Conservation (phyloP, 176 grass and related monocot species). For the Dactylis glomerata region DNA sequence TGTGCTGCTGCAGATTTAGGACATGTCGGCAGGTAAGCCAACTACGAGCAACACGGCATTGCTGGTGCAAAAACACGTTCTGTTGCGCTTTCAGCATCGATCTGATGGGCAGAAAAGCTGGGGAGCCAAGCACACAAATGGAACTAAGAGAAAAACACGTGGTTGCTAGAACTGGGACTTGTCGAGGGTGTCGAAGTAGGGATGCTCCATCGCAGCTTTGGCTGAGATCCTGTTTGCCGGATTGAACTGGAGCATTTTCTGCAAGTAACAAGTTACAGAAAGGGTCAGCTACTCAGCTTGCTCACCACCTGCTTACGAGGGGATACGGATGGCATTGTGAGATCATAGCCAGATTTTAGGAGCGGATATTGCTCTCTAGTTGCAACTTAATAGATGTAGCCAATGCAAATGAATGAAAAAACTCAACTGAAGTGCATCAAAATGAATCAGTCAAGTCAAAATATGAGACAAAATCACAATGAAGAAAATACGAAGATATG, state of each 20-base stretch:
- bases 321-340: neutral
- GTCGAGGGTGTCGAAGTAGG: constrained; percentile 85
- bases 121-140: neutral
- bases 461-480: neutral
- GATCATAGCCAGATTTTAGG: neutral
- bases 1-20: neutral
- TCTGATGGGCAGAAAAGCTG: neutral
- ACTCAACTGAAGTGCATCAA: neutral
- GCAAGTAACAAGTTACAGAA: constrained; percentile 5
- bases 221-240: constrained; percentile 80
- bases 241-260: constrained; percentile 86
- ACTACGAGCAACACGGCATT: constrained; percentile 1
- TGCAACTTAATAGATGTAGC: neutral
- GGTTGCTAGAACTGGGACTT: constrained; percentile 77
- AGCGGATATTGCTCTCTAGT: neutral
- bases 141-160: neutral
- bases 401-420: neutral
- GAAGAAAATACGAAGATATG: neutral
- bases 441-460: neutral
- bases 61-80: neutral
- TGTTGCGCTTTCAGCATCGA: neutral
- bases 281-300: neutral
- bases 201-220: constrained; percentile 74
- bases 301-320: neutral
- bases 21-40: neutral